A percentile compares a stretch with the other conserved stretches of the same genome.
phyloP scores from a whole-genome alignment of 306 rosid genomes.

The Castanea mollissima region DNA sequence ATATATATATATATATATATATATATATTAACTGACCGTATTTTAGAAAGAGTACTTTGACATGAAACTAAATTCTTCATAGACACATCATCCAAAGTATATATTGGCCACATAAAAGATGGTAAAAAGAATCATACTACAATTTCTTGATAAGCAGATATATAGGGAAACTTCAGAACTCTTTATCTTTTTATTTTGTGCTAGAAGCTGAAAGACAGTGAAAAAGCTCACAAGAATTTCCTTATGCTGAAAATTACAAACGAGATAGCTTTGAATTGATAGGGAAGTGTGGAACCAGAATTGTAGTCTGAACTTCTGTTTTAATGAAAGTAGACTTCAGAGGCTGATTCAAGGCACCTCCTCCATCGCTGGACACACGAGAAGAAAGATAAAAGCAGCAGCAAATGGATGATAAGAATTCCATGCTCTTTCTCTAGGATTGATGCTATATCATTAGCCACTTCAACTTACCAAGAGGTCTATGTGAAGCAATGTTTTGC shows the following conservation, averaged over 20 bases:
- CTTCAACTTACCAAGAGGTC: neutral
- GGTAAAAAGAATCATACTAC: neutral
- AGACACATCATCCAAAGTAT: too few species aligned
- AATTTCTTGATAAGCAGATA: neutral
- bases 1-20: too few species aligned
- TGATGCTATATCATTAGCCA: neutral
- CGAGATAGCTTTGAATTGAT: neutral
- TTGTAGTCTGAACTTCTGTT: neutral
- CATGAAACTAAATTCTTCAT: too few species aligned
- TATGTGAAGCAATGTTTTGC: neutral
- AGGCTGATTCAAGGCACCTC: neutral
- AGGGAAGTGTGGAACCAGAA: neutral
- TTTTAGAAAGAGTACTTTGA: too few species aligned
- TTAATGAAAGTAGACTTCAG: neutral
- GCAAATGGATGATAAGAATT: slow-evolving; percentile 4
- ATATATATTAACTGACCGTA: too few species aligned
- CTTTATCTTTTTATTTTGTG: neutral
- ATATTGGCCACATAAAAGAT: neutral
- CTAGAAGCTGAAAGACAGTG: neutral
- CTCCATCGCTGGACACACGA: neutral
- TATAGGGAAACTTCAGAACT: neutral
- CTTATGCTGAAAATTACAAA: neutral
- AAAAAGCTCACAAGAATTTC: neutral
- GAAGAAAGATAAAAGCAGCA: slow-evolving; percentile 6
- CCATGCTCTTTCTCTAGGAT: neutral